A percentile compares a stretch with the other conserved stretches of the same genome.
Evolutionary conservation across 441 rosid species (phyloP).

Genomic region (Croton laevigatus): DNA sequence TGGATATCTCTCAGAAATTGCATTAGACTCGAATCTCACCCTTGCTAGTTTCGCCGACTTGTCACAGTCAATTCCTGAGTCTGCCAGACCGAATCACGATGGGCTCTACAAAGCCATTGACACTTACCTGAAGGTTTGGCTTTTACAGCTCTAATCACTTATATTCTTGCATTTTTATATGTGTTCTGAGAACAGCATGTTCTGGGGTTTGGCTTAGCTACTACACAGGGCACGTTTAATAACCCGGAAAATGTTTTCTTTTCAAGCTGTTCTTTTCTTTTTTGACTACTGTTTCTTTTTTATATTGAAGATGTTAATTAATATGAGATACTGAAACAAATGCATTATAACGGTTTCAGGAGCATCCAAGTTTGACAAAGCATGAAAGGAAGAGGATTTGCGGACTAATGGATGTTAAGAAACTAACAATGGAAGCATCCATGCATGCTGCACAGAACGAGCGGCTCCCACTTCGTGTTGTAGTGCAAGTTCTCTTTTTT

Average conservation of each 20-base stretch:
- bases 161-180: not conserved
- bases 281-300: not conserved
- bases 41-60: slow-evolving; percentile 53
- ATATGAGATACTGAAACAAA: not conserved
- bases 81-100: slow-evolving; percentile 77
- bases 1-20: slow-evolving; percentile 64
- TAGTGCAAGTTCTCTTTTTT: slow-evolving; percentile 89
- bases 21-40: slow-evolving; percentile 44
- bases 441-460: slow-evolving; percentile 93
- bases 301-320: not conserved
- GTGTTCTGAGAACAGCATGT: not conserved
- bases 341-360: slow-evolving; percentile 40
- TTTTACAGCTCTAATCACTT: not conserved
- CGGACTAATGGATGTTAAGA: slow-evolving; percentile 81
- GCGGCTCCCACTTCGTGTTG: slow-evolving; percentile 74
- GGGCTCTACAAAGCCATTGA: slow-evolving; percentile 88
- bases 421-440: slow-evolving; percentile 69
- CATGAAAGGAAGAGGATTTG: slow-evolving; percentile 75
- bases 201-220: no score
- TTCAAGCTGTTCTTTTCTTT: not conserved
- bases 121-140: slow-evolving; percentile 61
- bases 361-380: slow-evolving; percentile 64
- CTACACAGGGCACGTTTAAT: not conserved
- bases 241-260: not conserved
- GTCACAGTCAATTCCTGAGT: slow-evolving; percentile 59